Evolutionary conservation across 441 rosid genomes (phyloP).

Genomic region (Melastoma candidum): DNA sequence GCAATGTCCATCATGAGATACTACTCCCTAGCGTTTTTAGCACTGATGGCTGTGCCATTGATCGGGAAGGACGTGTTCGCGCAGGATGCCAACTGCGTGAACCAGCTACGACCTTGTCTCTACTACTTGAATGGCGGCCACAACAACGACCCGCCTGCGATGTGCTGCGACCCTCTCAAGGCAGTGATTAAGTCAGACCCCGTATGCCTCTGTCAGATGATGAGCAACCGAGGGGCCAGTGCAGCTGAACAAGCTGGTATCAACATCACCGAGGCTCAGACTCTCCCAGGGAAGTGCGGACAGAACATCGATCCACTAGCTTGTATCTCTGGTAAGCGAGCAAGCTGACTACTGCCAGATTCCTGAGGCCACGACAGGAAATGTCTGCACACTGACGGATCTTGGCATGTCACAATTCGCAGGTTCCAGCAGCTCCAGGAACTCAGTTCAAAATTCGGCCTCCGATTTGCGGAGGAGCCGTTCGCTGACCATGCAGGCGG

Average conservation of each 20-base stretch:
- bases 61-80: slow-evolving; percentile 3
- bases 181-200: slow-evolving; percentile 43
- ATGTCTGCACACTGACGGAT: not conserved
- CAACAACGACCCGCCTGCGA: slow-evolving; percentile 33
- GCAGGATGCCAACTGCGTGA: slow-evolving; percentile 33
- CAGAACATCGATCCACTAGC: slow-evolving; percentile 50
- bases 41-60: not conserved
- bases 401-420: not conserved
- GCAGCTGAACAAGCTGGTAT: slow-evolving; percentile 57
- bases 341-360: not conserved
- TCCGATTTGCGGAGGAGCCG: not conserved
- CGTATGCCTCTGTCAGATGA: slow-evolving; percentile 50
- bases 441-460: slow-evolving; percentile 29
- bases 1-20: too few species aligned
- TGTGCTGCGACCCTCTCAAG: slow-evolving; percentile 63
- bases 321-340: slow-evolving; percentile 31
- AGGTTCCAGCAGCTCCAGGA: slow-evolving; percentile 32
- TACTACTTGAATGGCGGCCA: slow-evolving; percentile 41
- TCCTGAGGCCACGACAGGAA: not conserved
- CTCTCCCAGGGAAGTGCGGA: slow-evolving; percentile 67
- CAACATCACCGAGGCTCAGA: slow-evolving; percentile 49
- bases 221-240: slow-evolving; percentile 44
- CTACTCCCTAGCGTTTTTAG: too few species aligned
- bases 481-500: too few species aligned
- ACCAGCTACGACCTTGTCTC: slow-evolving; percentile 55